A percentile compares a stretch with the other conserved stretches of the same genome.
These are phyloP conservation scores for Debaryomyces sp. DNA, from an alignment of 1,139 yeast genomes.

Conservation along the genomic window DNA sequence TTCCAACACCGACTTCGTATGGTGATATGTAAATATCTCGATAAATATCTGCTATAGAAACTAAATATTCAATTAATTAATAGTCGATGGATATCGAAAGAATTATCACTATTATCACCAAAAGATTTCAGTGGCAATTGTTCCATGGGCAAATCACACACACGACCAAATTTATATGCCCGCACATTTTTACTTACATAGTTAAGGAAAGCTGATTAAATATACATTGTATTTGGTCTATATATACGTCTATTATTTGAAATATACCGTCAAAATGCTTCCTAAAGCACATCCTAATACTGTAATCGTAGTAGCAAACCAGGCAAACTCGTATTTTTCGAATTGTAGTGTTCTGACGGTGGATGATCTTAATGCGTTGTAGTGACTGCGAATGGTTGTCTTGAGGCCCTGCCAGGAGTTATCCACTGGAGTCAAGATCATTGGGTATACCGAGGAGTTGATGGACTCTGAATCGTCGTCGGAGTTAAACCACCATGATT, in stretches of 20 bases:
- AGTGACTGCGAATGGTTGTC: slow-evolving; percentile 16
- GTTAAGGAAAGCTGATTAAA: slow-evolving; percentile 15
- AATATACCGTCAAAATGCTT: slow-evolving; percentile 21
- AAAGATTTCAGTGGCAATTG: slow-evolving; percentile 7
- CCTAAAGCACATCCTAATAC: slow-evolving; percentile 27
- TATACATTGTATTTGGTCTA: slow-evolving; percentile 3
- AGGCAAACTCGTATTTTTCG: slow-evolving; percentile 27
- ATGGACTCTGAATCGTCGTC: not conserved
- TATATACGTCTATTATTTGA: slow-evolving; percentile 11
- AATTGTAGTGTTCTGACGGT: slow-evolving; percentile 21
- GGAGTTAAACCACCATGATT: slow-evolving; percentile 1
- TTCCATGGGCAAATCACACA: slow-evolving; percentile 1
- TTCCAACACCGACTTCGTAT: not conserved
- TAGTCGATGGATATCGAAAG: not conserved
- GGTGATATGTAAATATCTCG: not conserved
- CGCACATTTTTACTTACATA: not conserved
- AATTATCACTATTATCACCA: slow-evolving; percentile 1
- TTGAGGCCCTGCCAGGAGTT: slow-evolving; percentile 21
- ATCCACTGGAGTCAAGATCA: slow-evolving; percentile 4
- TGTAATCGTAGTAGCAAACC: slow-evolving; percentile 21
- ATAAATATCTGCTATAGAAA: not conserved
- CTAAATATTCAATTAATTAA: not conserved
- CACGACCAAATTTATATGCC: slow-evolving; percentile 2
- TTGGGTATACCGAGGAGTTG: not conserved
- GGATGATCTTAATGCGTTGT: slow-evolving; percentile 21